phyloP scores from a whole-genome alignment of 176 grass and related monocot species.

The Avena insularis region DNA sequence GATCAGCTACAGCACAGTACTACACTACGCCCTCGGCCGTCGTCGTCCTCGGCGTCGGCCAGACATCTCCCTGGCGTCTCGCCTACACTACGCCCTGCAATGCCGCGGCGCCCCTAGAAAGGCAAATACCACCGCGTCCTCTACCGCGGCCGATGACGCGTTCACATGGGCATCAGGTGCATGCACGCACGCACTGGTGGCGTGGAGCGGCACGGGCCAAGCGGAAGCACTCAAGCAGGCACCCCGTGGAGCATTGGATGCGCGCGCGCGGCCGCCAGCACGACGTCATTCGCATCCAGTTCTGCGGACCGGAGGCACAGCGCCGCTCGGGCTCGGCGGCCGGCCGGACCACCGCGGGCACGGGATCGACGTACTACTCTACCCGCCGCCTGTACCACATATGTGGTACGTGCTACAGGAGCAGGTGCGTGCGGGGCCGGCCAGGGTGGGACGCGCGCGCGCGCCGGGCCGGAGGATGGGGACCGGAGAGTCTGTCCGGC shows the following conservation, averaged over 20 bases:
- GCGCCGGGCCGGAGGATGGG: background rate
- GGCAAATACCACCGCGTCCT: background rate
- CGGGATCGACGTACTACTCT: background rate
- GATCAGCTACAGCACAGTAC: too few relatives aligned
- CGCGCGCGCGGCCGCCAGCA: background rate
- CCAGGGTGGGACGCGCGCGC: background rate
- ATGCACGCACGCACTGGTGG: background rate
- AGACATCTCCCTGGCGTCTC: background rate
- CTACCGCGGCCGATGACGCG: background rate
- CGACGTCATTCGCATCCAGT: background rate
- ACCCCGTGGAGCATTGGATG: background rate
- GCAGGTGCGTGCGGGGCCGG: background rate
- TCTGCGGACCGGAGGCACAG: conserved; percentile 16
- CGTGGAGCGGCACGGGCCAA: background rate
- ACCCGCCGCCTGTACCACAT: background rate
- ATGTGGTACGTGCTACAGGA: background rate
- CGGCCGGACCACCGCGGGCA: conserved; percentile 20
- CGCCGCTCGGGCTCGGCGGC: background rate
- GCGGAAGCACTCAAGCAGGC: too few relatives aligned
- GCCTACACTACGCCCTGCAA: too few relatives aligned
- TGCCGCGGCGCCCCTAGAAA: background rate
- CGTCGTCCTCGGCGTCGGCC: background rate
- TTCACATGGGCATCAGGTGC: background rate
- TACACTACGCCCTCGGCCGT: background rate
- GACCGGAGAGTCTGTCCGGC: background rate